Percentiles rank a stretch among this genome's conserved stretches.
Conservation (phyloP, 345 rosid species). For the Arabidopsis thaliana region DNA sequence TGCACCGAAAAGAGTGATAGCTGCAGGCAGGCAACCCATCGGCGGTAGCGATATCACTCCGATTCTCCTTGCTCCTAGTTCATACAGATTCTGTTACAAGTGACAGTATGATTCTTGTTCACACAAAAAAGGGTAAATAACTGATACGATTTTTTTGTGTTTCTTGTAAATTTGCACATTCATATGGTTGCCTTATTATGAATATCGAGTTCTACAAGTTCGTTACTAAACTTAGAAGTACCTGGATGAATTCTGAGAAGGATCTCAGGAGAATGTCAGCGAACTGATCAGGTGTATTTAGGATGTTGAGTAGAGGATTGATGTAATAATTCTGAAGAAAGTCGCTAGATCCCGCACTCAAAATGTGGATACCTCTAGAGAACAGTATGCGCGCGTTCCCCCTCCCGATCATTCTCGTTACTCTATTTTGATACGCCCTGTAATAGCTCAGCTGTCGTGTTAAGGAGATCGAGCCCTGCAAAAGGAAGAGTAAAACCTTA, state of each 20-base stretch:
- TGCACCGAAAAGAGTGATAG: conserved; percentile 73
- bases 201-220: conserved; percentile 16
- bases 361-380: conserved; percentile 72
- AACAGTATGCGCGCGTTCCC: conserved; percentile 57
- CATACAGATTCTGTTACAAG: conserved; percentile 70
- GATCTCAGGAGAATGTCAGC: conserved; percentile 66
- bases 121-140: conserved; percentile 40
- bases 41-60: conserved; percentile 90
- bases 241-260: conserved; percentile 84
- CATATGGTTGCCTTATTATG: conserved; percentile 5
- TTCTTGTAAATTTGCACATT: conserved; percentile 33
- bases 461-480: conserved; percentile 70
- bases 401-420: conserved; percentile 59
- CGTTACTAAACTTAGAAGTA: conserved; percentile 36
- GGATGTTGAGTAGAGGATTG: conserved; percentile 60
- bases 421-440: conserved; percentile 67
- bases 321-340: conserved; percentile 90
- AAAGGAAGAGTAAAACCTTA: conserved; percentile 34
- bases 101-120: conserved; percentile 37
- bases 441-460: conserved; percentile 77
- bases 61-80: conserved; percentile 75
- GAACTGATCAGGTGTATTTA: conserved; percentile 64
- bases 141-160: conserved; percentile 20
- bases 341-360: conserved; percentile 91
- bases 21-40: conserved; percentile 88